Conservation (phyloP, 371 early-diverging fungal species). For the Mortierella sp. region DNA sequence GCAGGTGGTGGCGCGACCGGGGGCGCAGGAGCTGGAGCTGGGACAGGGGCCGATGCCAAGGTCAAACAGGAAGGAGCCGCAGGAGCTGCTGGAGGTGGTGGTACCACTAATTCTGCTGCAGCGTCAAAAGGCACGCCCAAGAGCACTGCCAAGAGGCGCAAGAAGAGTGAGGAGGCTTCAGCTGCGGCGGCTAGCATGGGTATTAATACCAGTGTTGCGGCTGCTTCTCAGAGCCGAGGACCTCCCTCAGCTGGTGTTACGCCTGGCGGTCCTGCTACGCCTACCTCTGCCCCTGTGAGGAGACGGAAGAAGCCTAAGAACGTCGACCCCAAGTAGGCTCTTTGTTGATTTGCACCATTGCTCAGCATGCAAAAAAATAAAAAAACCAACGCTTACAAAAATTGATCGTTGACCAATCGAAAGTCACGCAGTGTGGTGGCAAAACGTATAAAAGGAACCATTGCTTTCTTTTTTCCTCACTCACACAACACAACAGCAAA, state of each 20-base stretch:
- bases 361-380: not conserved
- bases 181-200: conserved; percentile 43
- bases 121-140: conserved; percentile 24
- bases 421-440: not conserved
- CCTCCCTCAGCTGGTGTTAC: conserved; percentile 20
- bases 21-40: not conserved
- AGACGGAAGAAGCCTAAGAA: conserved; percentile 47
- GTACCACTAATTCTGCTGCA: not conserved
- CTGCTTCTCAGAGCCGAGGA: conserved; percentile 17
- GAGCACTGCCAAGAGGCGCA: conserved; percentile 41
- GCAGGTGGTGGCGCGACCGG: not conserved
- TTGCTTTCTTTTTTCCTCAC: not conserved
- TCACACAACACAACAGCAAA: not conserved
- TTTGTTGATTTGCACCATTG: not conserved
- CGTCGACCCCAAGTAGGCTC: conserved; percentile 23
- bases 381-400: not conserved
- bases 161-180: conserved; percentile 51
- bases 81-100: conserved; percentile 3
- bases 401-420: not conserved
- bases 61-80: not conserved
- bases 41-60: not conserved
- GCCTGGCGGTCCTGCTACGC: conserved; percentile 30
- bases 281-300: conserved; percentile 30
- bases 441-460: not conserved
- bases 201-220: conserved; percentile 33